Evolutionary conservation across 805 yeast genomes (phyloP).

Genomic region (Candida khao-thaluensis): DNA sequence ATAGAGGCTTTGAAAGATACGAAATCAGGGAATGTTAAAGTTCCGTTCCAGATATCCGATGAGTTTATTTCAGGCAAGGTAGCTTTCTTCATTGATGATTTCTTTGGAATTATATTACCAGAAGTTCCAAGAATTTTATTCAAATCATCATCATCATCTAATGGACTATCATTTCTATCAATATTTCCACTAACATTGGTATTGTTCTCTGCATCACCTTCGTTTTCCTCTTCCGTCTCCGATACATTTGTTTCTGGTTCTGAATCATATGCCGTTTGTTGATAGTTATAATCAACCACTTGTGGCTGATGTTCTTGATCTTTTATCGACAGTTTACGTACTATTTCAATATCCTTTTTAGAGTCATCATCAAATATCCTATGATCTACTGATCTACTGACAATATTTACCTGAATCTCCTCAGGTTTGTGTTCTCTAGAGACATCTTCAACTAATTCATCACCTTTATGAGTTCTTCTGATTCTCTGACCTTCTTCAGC

Average conservation of each 20-base stretch:
- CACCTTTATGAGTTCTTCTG: constrained; percentile 85
- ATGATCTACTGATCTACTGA: constrained; percentile 37
- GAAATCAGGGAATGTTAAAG: constrained; percentile 48
- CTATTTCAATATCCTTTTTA: neutral
- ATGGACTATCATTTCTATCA: constrained; percentile 12
- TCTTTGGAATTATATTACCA: constrained; percentile 12
- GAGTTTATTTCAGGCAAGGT: constrained; percentile 1
- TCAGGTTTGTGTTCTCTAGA: constrained; percentile 25
- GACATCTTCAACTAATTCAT: constrained; percentile 63
- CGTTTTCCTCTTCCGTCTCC: constrained; percentile 24
- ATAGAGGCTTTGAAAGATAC: constrained; percentile 41
- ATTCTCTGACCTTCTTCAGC: constrained; percentile 58
- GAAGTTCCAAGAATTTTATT: constrained; percentile 28
- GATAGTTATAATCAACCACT: constrained; percentile 2
- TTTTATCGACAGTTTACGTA: neutral
- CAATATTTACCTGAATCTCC: constrained; percentile 26
- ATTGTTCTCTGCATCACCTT: constrained; percentile 22
- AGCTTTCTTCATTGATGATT: constrained; percentile 10
- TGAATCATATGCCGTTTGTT: constrained; percentile 1
- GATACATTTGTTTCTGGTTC: constrained; percentile 15
- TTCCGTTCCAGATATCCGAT: constrained; percentile 46
- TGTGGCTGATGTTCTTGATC: neutral
- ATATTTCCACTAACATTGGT: constrained; percentile 14
- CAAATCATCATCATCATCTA: constrained; percentile 34
- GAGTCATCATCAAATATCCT: constrained; percentile 25